phyloP scores from a whole-genome alignment of 2,329 filamentous ascomycete genomes.

The Arthrobotrys entomopaga region DNA sequence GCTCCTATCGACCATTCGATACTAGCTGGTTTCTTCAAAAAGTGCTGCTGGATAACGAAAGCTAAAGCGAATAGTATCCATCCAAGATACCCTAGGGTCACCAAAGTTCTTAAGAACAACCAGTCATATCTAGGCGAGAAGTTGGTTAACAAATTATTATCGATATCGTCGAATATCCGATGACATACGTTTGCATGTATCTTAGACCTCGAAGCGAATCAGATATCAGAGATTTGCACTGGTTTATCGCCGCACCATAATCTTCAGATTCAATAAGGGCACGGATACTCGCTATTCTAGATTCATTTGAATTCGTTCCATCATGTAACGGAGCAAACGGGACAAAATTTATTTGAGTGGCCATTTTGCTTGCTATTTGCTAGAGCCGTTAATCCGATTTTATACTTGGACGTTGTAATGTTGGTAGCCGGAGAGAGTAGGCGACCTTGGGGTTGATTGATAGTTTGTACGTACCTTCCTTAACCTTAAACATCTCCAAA shows the following conservation, averaged over 20 bases:
- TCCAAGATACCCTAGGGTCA: constrained; percentile 89
- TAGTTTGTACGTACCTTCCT: constrained; percentile 69
- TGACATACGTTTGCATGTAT: constrained; percentile 79
- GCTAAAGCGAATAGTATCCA: constrained; percentile 95
- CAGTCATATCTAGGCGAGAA: constrained; percentile 76
- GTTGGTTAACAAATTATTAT: background rate
- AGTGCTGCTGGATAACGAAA: constrained; percentile 86
- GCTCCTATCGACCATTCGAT: constrained; percentile 71
- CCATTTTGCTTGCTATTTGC: constrained; percentile 73
- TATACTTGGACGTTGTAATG: background rate
- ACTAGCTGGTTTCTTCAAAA: constrained; percentile 72
- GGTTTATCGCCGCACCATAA: constrained; percentile 80
- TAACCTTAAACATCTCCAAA: constrained; percentile 94
- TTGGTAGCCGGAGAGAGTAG: background rate
- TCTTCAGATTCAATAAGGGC: constrained; percentile 73
- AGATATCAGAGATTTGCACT: constrained; percentile 80
- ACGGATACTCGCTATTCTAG: constrained; percentile 60
- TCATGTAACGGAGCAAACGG: constrained; percentile 78
- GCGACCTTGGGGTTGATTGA: background rate
- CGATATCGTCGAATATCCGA: background rate
- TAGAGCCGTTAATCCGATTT: background rate
- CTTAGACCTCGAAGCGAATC: constrained; percentile 82
- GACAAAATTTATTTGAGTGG: constrained; percentile 78
- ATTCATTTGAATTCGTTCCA: constrained; percentile 52
- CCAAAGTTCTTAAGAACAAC: constrained; percentile 88